Conservation (phyloP, 345 rosid species). For the Eucalyptus cloeziana region DNA sequence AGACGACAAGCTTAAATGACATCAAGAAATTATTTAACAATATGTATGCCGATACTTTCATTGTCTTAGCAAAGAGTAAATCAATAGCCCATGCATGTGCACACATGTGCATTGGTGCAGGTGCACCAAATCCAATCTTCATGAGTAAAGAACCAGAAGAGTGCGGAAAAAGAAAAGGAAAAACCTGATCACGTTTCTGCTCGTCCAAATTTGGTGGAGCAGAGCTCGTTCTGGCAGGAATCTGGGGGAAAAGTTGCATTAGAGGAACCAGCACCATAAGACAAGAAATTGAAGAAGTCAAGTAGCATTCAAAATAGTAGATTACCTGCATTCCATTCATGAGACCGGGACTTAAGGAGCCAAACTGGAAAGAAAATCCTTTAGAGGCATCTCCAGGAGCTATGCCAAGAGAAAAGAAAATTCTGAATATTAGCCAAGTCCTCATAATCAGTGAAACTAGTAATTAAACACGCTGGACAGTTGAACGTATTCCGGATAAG, state of each 20-base stretch:
- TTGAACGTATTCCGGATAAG: neutral
- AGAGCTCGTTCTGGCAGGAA: slow-evolving; percentile 94
- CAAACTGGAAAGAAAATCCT: slow-evolving; percentile 70
- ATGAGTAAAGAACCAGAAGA: neutral
- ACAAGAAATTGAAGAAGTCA: neutral
- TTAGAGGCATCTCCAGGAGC: slow-evolving; percentile 54
- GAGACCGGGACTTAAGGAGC: slow-evolving; percentile 67
- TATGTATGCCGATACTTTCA: neutral
- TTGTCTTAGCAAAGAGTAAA: neutral
- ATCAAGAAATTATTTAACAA: neutral
- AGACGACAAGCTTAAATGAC: neutral
- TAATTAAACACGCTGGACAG: neutral
- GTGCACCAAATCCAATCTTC: neutral
- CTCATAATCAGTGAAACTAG: neutral
- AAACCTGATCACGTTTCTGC: slow-evolving; percentile 88
- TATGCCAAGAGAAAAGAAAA: neutral
- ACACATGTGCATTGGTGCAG: neutral
- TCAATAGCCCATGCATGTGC: neutral
- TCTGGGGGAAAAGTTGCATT: slow-evolving; percentile 15
- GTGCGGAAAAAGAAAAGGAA: neutral
- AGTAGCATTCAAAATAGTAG: neutral
- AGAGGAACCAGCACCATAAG: neutral
- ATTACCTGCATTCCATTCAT: slow-evolving; percentile 78
- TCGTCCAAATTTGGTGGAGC: slow-evolving; percentile 98
- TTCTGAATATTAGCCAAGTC: neutral